Conservation (phyloP, 225 moss, liverwort and hornwort species). For the Anthoceros angustus region DNA sequence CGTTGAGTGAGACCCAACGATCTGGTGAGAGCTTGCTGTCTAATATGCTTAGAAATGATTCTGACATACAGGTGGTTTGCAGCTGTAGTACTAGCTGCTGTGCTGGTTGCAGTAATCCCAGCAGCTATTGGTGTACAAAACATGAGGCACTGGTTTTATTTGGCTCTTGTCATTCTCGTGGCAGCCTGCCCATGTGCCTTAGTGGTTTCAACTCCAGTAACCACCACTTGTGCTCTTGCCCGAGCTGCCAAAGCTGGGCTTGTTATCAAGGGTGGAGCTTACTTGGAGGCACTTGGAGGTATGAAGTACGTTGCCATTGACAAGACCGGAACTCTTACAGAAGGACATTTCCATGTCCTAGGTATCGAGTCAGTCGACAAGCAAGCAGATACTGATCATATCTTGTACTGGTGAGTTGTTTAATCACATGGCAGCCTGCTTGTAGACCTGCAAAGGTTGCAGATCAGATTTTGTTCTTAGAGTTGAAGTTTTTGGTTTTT, state of each 20-base stretch:
- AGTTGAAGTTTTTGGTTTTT: neutral
- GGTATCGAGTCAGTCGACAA: slow-evolving; percentile 37
- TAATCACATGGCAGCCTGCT: too few relatives aligned
- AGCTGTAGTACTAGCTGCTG: slow-evolving; percentile 63
- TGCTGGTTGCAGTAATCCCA: slow-evolving; percentile 56
- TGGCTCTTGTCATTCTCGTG: slow-evolving; percentile 78
- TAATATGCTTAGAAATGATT: too few relatives aligned
- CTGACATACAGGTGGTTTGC: too few relatives aligned
- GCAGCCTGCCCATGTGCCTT: slow-evolving; percentile 92
- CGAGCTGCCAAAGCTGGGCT: slow-evolving; percentile 80
- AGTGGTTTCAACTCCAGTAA: slow-evolving; percentile 88
- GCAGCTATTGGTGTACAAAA: slow-evolving; percentile 57
- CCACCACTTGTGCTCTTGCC: slow-evolving; percentile 82
- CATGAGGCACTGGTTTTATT: slow-evolving; percentile 58
- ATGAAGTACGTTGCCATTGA: slow-evolving; percentile 76
- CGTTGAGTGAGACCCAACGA: too few relatives aligned
- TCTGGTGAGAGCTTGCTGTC: too few relatives aligned
- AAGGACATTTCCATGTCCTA: slow-evolving; percentile 76
- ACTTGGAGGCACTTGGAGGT: slow-evolving; percentile 70
- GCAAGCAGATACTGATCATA: slow-evolving; percentile 22
- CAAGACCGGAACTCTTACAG: slow-evolving; percentile 89
- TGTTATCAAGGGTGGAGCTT: slow-evolving; percentile 72
- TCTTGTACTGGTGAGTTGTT: slow-evolving; percentile 64
- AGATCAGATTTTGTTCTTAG: too few relatives aligned
- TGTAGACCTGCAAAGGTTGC: too few relatives aligned